Base-by-base conservation (phyloP, 495 filamentous ascomycete species). In the Aspergillus indologenus region DNA sequence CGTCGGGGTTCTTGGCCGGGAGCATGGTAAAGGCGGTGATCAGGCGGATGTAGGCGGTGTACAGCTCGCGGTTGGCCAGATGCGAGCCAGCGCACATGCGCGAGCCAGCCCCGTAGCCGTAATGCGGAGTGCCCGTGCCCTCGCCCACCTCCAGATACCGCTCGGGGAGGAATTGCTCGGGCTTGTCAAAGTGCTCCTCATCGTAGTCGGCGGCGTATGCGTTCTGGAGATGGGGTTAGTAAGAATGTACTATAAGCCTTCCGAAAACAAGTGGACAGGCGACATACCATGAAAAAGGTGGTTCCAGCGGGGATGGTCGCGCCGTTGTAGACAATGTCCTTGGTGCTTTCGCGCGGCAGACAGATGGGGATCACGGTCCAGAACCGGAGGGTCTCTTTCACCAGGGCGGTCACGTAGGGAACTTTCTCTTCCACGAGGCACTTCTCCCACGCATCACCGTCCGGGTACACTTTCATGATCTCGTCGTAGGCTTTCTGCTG, bases 321-420 rank as follows among this genome's bases (percentile, higher is more conserved):
- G 14, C 81, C 79, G 26, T 85, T 76, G 69, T 79, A 89, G 29
- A 75, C 66, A 47, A 90, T 86, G 52, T 86, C 83, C 65, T 86
- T 87, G 68, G 84, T 83, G 60, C 74, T 84, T 22, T 80, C 81
- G 5, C 86, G 77, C 0, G 87, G 87, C 7, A 90, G 76, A 61
- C 85, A 87, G 61, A 90, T 86, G 3, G 87, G 85, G 61, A 90
- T 85, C n/a, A 90, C 86, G 2, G 83, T 87, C 81, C 83, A 90
- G 74, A 82, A 90, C 56, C 87, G 80, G 14, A 89, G 78, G 24
- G 81, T 82, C 66, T 90, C 87, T 62, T 88, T 87, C 52, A 87
- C 84, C 42, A 90, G 64, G 0, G 87, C 87, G 0, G 85, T 85
- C 42, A 90, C 73, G 63, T 90, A 90, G 18, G 84, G 83, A 1